Evolutionary conservation across 2,329 filamentous ascomycete genomes (phyloP).

Genomic region (Colletotrichum cordylinicola): DNA sequence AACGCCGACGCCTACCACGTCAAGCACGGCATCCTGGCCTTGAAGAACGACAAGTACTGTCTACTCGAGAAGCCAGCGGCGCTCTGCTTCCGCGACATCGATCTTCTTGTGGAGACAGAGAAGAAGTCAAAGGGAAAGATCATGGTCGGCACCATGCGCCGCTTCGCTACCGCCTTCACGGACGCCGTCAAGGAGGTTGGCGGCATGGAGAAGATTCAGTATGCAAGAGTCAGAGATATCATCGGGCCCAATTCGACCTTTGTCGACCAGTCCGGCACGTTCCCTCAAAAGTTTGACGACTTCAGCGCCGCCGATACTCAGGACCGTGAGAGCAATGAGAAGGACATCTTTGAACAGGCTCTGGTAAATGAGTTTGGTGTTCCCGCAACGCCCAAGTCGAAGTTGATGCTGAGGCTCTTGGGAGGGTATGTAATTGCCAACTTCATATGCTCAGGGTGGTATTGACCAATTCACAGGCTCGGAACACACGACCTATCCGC

Average conservation of each 20-base stretch:
- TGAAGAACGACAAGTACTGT: constrained; percentile 56
- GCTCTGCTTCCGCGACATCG: constrained; percentile 49
- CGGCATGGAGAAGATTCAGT: constrained; percentile 55
- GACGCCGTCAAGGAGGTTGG: constrained; percentile 60
- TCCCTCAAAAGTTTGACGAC: constrained; percentile 48
- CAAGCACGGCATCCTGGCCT: constrained; percentile 58
- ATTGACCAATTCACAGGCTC: constrained; percentile 28
- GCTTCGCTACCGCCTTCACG: constrained; percentile 63
- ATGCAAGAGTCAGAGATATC: constrained; percentile 53
- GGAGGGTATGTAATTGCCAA: constrained; percentile 25
- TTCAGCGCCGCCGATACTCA: constrained; percentile 30
- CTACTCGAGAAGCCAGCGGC: constrained; percentile 66
- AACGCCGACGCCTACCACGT: constrained; percentile 61
- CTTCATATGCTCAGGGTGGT: too few species aligned
- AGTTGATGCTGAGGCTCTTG: constrained; percentile 29
- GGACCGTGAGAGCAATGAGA: constrained; percentile 25
- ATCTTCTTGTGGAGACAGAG: constrained; percentile 56
- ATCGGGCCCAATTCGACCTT: constrained; percentile 59
- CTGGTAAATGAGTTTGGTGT: constrained; percentile 36
- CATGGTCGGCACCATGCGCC: constrained; percentile 66
- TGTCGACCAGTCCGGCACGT: constrained; percentile 54
- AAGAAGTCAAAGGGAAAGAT: constrained; percentile 44
- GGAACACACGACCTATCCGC: constrained; percentile 57
- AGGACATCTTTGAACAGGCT: constrained; percentile 33
- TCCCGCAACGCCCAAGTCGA: constrained; percentile 28